Percentiles rank a stretch among this genome's conserved stretches.
Evolutionary conservation across 805 yeast species (phyloP).

Genomic region (Starmerella floricola): DNA sequence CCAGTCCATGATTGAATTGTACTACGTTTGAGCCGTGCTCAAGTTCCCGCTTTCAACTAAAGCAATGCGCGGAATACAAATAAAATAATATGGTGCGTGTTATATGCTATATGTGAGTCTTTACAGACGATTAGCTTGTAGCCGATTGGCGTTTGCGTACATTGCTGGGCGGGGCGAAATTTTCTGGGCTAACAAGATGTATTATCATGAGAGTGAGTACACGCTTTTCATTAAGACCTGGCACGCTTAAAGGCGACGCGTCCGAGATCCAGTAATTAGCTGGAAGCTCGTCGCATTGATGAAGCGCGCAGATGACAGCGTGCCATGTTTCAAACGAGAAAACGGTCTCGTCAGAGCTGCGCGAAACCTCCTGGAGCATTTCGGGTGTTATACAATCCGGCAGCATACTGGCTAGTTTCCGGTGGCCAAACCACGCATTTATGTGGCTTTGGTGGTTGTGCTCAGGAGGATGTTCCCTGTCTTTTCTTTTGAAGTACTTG

Average conservation of each 20-base stretch:
- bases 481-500: not conserved
- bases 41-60: too few species aligned
- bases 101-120: too few species aligned
- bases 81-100: too few species aligned
- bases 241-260: slow-evolving; percentile 15
- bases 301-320: slow-evolving; percentile 1
- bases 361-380: too few species aligned
- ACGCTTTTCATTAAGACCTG: slow-evolving; percentile 8
- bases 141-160: too few species aligned
- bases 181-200: not conserved
- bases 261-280: slow-evolving; percentile 20
- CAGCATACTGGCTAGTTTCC: too few species aligned
- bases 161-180: not conserved
- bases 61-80: too few species aligned
- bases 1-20: slow-evolving; percentile 77
- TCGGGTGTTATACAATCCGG: too few species aligned
- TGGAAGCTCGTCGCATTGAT: slow-evolving; percentile 3
- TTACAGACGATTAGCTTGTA: too few species aligned
- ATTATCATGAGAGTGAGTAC: slow-evolving; percentile 5
- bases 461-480: not conserved
- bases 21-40: slow-evolving; percentile 1
- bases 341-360: not conserved
- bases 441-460: too few species aligned
- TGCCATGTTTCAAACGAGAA: slow-evolving; percentile 14
- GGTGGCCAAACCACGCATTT: too few species aligned